Percentiles rank a stretch among this genome's conserved stretches.
These are phyloP conservation scores for Smithsoniella earleae DNA, from an alignment of 163 green algal species.

Conservation along the genomic window DNA sequence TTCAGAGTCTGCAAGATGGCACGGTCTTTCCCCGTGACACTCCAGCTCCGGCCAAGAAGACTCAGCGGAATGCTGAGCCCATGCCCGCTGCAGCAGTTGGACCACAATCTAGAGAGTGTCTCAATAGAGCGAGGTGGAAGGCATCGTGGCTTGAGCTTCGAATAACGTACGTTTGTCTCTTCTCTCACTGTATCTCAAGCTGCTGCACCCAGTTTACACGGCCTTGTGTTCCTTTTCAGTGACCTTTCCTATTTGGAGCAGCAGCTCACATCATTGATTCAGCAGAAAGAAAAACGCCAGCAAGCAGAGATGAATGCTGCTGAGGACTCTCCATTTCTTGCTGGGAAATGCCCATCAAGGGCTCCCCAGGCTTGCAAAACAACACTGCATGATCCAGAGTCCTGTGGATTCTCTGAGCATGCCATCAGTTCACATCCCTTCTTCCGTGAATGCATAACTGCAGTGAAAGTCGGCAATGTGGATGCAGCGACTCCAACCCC, in stretches of 20 bases:
- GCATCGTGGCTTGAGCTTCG: neutral
- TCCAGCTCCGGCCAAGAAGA: too few species aligned
- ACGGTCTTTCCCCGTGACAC: too few species aligned
- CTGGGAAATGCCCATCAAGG: neutral
- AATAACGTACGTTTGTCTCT: neutral
- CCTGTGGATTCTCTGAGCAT: neutral
- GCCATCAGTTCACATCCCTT: slow-evolving; percentile 3
- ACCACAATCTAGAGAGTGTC: too few species aligned
- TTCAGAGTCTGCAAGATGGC: too few species aligned
- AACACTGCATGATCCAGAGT: neutral
- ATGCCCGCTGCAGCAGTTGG: too few species aligned
- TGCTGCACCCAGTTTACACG: neutral
- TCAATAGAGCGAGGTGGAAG: neutral
- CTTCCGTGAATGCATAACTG: neutral
- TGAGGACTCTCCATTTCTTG: slow-evolving; percentile 21
- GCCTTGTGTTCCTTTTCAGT: neutral
- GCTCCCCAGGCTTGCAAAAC: neutral
- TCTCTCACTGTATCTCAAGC: neutral
- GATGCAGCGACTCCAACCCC: too few species aligned
- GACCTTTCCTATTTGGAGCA: slow-evolving; percentile 21
- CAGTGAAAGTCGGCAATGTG: neutral
- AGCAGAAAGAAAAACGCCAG: neutral
- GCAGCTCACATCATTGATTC: neutral
- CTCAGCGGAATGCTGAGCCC: too few species aligned
- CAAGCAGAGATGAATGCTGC: neutral